These are phyloP conservation scores for Penicillium sp. DNA, from an alignment of 2,329 filamentous ascomycete genomes.

Conservation along the genomic window DNA sequence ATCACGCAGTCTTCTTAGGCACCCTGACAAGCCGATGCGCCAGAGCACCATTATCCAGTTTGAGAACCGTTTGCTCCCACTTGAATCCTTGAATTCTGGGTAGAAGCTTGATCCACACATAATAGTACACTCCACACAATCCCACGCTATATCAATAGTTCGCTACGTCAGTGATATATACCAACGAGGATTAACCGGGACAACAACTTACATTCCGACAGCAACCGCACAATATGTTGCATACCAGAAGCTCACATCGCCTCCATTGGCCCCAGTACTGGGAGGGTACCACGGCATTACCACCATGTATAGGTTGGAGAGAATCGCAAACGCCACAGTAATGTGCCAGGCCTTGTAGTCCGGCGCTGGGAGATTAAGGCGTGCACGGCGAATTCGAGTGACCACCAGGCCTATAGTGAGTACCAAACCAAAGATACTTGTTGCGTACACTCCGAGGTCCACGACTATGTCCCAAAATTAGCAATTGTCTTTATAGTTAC, in stretches of 20 bases:
- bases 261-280: conserved; percentile 54
- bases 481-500: not conserved
- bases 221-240: conserved; percentile 65
- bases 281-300: conserved; percentile 73
- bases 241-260: conserved; percentile 72
- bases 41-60: conserved; percentile 49
- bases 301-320: conserved; percentile 60
- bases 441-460: conserved; percentile 2
- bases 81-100: conserved; percentile 54
- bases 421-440: not conserved
- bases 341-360: conserved; percentile 60
- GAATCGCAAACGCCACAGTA: conserved; percentile 57
- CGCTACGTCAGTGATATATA: not conserved
- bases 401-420: conserved; percentile 4
- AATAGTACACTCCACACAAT: conserved; percentile 57
- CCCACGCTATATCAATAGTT: conserved; percentile 29
- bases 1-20: conserved; percentile 31
- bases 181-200: no score
- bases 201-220: conserved; percentile 58
- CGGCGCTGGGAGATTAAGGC: conserved; percentile 45
- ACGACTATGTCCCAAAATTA: not conserved
- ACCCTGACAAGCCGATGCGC: conserved; percentile 56
- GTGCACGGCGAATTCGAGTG: conserved; percentile 34
- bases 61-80: conserved; percentile 55
- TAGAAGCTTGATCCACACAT: conserved; percentile 56